Evolutionary conservation across 768 basidiomycete genomes (phyloP).

Genomic region (Serendipita sp.): DNA sequence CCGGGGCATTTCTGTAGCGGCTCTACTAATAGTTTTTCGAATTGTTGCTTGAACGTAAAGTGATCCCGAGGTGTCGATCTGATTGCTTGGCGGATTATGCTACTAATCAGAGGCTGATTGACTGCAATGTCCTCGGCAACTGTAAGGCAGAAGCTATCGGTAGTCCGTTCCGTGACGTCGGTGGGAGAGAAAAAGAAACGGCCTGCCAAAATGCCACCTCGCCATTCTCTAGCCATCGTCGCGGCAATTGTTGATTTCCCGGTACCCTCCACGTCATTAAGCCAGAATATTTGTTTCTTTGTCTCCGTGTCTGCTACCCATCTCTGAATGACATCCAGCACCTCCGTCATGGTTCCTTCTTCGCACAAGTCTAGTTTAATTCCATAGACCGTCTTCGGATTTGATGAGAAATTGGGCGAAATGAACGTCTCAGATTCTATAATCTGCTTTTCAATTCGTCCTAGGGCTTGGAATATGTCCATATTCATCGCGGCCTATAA

Average conservation of each 20-base stretch:
- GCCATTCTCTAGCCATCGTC: not conserved
- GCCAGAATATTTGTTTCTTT: not conserved
- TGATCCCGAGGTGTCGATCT: not conserved
- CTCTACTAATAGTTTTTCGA: not conserved
- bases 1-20: not conserved
- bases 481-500: too few species aligned
- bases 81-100: not conserved
- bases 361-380: not conserved
- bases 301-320: not conserved
- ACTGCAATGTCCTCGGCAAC: not conserved
- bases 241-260: not conserved
- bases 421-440: too few species aligned
- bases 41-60: not conserved
- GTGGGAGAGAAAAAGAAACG: not conserved
- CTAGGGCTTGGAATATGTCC: too few species aligned
- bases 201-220: not conserved
- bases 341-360: not conserved
- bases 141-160: not conserved
- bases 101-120: not conserved
- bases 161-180: too few species aligned
- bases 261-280: not conserved
- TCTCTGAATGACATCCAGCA: not conserved
- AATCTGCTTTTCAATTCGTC: too few species aligned
- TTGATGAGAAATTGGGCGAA: too few species aligned
- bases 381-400: not conserved